Conservation (phyloP, 164 flowering plant genomes). For the Umbellularia californica region DNA sequence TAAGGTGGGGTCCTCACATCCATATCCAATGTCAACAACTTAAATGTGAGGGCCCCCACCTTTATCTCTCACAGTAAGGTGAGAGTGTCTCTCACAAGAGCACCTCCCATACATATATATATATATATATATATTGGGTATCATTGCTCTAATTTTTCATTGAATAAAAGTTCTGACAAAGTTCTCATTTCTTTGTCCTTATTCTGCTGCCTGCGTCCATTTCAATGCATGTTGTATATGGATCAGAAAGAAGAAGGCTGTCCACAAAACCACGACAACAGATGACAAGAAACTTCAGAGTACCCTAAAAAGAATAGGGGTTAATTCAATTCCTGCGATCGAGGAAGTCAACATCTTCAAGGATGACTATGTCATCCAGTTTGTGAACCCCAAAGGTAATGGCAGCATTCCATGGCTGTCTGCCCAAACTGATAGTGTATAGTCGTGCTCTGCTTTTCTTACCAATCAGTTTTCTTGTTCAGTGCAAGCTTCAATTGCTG, state of each 20-base stretch:
- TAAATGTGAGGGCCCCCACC: too few relatives aligned
- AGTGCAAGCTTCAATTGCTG: constrained; percentile 93
- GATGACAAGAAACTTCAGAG: constrained; percentile 94
- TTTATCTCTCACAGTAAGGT: too few relatives aligned
- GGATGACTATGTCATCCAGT: constrained; percentile 64
- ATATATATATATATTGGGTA: too few relatives aligned
- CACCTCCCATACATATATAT: too few relatives aligned
- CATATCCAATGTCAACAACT: too few relatives aligned
- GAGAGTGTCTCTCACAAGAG: too few relatives aligned
- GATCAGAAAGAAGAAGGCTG: constrained; percentile 92
- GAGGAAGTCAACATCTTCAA: constrained; percentile 71
- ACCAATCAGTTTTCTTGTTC: constrained; percentile 11
- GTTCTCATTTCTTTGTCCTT: too few relatives aligned
- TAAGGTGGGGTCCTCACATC: too few relatives aligned
- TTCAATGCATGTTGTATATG: background rate
- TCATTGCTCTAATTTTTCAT: too few relatives aligned
- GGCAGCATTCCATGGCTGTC: background rate
- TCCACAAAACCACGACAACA: constrained; percentile 84
- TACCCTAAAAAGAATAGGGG: constrained; percentile 84
- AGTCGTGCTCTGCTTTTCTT: background rate
- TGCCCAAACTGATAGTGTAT: background rate
- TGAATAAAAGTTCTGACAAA: too few relatives aligned
- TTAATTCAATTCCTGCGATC: constrained; percentile 61
- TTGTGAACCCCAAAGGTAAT: constrained; percentile 53
- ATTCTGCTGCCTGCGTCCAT: too few relatives aligned